Evolutionary conservation across 2,329 filamentous ascomycete species (phyloP).

Genomic region (Verticillium longisporum): DNA sequence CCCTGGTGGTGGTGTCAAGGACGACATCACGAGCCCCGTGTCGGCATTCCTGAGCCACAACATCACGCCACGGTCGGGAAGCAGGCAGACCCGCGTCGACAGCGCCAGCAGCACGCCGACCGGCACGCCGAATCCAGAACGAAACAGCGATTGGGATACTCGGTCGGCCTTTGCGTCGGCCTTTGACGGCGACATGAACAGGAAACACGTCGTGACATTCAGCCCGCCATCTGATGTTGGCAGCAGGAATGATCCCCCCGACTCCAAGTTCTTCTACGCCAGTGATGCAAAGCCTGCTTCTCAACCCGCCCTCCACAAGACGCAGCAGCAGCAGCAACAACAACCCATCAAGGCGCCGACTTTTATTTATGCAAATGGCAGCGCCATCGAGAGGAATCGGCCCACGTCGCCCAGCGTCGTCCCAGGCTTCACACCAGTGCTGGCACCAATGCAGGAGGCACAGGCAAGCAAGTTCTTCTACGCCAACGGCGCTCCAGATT

Average conservation of each 20-base stretch:
- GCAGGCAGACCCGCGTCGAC: conserved; percentile 64
- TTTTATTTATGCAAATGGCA: conserved; percentile 53
- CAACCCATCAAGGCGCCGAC: conserved; percentile 35
- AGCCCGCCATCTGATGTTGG: conserved; percentile 28
- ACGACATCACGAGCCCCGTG: conserved; percentile 46
- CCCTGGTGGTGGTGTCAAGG: conserved; percentile 19
- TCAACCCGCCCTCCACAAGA: conserved; percentile 4
- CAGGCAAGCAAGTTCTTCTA: conserved; percentile 65
- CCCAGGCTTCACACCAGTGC: conserved; percentile 24
- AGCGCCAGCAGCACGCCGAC: conserved; percentile 61
- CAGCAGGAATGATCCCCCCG: conserved; percentile 22
- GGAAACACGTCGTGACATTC: conserved; percentile 29
- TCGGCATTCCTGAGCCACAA: conserved; percentile 56
- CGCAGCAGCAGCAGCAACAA: conserved; percentile 29
- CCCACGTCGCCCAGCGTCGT: conserved; percentile 20
- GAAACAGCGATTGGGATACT: conserved; percentile 36
- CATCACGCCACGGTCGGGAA: conserved; percentile 72
- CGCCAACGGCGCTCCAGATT: conserved; percentile 57
- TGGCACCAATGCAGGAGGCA: conserved; percentile 28
- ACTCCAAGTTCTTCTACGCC: conserved; percentile 86
- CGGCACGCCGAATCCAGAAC: conserved; percentile 47
- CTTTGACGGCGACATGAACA: conserved; percentile 15
- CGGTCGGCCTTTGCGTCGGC: conserved; percentile 17
- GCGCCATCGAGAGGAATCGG: conserved; percentile 28
- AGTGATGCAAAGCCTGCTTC: conserved; percentile 60